A percentile compares a stretch with the other conserved stretches of the same genome.
Evolutionary conservation across 2,329 filamentous ascomycete species (phyloP).

Genomic region (Torrubiellomyces zombiae): DNA sequence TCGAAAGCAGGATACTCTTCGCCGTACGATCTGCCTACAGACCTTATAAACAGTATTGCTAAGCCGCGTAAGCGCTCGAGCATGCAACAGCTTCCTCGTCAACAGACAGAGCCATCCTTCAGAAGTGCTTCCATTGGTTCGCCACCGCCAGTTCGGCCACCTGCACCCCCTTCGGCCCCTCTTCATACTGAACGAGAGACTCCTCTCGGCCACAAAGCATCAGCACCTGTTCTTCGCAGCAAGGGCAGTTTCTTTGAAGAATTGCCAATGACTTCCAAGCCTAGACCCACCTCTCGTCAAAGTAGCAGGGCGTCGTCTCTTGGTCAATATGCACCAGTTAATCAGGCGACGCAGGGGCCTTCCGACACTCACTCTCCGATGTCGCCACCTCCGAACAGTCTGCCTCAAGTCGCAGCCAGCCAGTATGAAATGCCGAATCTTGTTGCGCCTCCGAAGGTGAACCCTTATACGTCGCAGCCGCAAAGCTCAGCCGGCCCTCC

Average conservation of each 20-base stretch:
- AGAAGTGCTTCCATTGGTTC: slow-evolving; percentile 44
- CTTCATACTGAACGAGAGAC: slow-evolving; percentile 16
- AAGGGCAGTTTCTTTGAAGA: slow-evolving; percentile 62
- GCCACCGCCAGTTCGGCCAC: slow-evolving; percentile 9
- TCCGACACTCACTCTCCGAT: no score
- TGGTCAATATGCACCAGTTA: slow-evolving; percentile 7
- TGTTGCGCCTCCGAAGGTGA: slow-evolving; percentile 35
- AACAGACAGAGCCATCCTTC: slow-evolving; percentile 31
- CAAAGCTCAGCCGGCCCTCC: slow-evolving; percentile 15
- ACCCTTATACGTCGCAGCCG: slow-evolving; percentile 33
- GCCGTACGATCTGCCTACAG: slow-evolving; percentile 87
- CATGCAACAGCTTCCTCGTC: slow-evolving; percentile 35
- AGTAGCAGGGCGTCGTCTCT: slow-evolving; percentile 27
- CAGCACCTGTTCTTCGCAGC: slow-evolving; percentile 17
- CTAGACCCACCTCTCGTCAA: slow-evolving; percentile 43
- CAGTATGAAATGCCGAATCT: slow-evolving; percentile 22
- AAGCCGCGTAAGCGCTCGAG: slow-evolving; percentile 51
- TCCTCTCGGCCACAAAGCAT: slow-evolving; percentile 15
- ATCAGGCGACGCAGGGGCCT: no score
- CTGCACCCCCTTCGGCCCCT: slow-evolving; percentile 9
- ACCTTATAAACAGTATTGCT: slow-evolving; percentile 39
- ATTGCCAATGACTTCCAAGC: slow-evolving; percentile 44
- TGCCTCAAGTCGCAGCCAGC: no score
- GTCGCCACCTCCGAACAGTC: no score
- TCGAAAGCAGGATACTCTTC: slow-evolving; percentile 84